Evolutionary conservation across 2,329 filamentous ascomycete species (phyloP), one percentile per base, ranked within the genome.

Genomic region (Lecanicillium sp.): DNA sequence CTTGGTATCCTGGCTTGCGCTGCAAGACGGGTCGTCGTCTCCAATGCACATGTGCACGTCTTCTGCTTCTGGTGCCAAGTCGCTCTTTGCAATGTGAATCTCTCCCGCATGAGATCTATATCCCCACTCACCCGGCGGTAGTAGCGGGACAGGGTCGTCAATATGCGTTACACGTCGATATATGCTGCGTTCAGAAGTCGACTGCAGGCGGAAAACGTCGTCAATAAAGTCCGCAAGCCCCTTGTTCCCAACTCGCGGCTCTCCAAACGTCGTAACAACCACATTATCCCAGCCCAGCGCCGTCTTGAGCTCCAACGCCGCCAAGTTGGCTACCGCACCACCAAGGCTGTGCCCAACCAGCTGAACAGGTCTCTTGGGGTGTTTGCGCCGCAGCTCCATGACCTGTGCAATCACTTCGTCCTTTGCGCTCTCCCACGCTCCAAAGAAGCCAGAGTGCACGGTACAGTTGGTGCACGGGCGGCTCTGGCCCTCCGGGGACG

Each of bases 301-400:
- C 17, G 68, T 59, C 42, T 78, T 73, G 53, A 95, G 74, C 54
- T 98, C 92, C 20, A 95, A 68, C 2, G 76, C 85, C 1, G 89
- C 92, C 4, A 98, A 73, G 2, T 85, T 83, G 3, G 92, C 90
- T 2, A 98, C 85, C 0, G 92, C 89, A 13, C 92, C 92, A 15
- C 92, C 92, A 0, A 98, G 76, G 36, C 85, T 94, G 58, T 98
- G 92, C 0, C 92, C 92, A 7, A 95, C 78, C 3, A 98, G 68
- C 17, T 83, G 79, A 12, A 96, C 64, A 29, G 78, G 65, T 51
- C 94, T 90, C 17, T 74, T 64, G 0, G 85, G 85, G 52, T 90
- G 74, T 30, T 73, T 63, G 13, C 66, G 56, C 17, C 73, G 66
- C 5, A 85, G 65, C 5, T 65, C 60, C 38, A 75, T 65, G 4